Base-by-base conservation (phyloP, 2,329 filamentous ascomycete genomes). In the Trichophyton verrucosum region DNA sequence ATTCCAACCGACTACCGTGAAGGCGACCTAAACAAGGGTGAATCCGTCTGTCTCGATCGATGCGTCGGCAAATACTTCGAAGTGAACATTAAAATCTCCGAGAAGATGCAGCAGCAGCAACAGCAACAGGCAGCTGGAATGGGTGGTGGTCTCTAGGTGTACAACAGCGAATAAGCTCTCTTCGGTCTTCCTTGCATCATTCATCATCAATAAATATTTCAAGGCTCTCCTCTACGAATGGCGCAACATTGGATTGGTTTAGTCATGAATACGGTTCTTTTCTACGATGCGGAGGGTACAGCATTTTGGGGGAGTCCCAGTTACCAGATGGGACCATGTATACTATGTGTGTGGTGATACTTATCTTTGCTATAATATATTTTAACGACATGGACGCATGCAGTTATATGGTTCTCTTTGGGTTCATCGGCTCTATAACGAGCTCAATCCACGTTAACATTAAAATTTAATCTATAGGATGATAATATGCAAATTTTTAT, bases 21-120 rank as follows among this genome's bases (percentile, higher is more conserved):
- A 80, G 85, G 84, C 75, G 92, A 99, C 69, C 86, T 99, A 71
- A 96, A 96, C 84, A 99, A 99, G 81, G 95, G 91, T 81, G 94
- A 99, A 78, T 91, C 88, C 68, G 94, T 99, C 69, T 99, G 95
- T 80, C 86, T 99, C 68, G 94, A 99, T 79, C 89, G 94, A 71
- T 99, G 95, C 78, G 89, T 95, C 62, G 83, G 88, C 72, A 99
- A 99, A 81, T 99, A 97, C 81, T 96, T 99, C 78, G 92, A 97
- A 69, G 91, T 96, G 71, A 95, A 96, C 76, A 86, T 96, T 81
- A 97, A 96, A 81, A 89, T 97, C 63, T 92, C 88, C 70, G 91
- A 97, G 78, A 89, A 95, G 78, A 91, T 97, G 85, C 91, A 96
- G 78, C 89, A 95, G 78, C 89, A 97, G 85, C 55, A 57, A 36